These are phyloP conservation scores for Eimeria maxima DNA, from an alignment of 169 alveolate genomes.

Conservation along the genomic window DNA sequence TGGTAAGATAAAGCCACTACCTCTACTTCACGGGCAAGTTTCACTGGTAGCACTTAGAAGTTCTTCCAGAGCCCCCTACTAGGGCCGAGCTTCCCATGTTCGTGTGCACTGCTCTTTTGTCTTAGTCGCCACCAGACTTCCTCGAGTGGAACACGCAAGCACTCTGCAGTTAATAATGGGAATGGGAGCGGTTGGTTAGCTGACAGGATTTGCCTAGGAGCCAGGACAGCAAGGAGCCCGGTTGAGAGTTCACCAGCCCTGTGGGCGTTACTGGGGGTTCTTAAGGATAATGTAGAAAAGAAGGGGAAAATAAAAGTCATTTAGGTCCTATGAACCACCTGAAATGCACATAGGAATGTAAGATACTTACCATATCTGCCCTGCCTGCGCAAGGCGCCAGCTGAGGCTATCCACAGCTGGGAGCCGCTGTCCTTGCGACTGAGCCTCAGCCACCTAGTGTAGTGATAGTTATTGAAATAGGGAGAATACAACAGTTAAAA, in stretches of 20 bases:
- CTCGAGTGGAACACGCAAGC: not conserved
- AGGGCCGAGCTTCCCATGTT: conserved; percentile 18
- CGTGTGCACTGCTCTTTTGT: not conserved
- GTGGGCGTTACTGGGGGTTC: not conserved
- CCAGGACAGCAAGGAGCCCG: not conserved
- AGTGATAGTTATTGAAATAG: conserved; percentile 8
- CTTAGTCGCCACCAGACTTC: not conserved
- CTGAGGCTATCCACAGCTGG: conserved; percentile 23
- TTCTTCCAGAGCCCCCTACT: not conserved
- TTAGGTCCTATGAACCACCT: not conserved
- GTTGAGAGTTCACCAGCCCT: not conserved
- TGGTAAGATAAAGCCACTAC: not conserved
- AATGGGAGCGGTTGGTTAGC: not conserved
- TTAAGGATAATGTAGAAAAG: not conserved
- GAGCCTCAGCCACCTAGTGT: not conserved
- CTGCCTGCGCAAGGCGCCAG: not conserved
- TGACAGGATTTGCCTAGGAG: not conserved
- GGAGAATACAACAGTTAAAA: not conserved
- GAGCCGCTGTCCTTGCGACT: conserved; percentile 35
- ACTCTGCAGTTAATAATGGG: not conserved
- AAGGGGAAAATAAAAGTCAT: not conserved
- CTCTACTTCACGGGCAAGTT: not conserved
- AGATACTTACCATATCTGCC: not conserved
- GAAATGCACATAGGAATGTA: not conserved
- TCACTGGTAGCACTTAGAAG: not conserved